Percentiles rank a stretch among this genome's conserved stretches.
Conservation (phyloP, 306 rosid species). For the Cicer judaicum region DNA sequence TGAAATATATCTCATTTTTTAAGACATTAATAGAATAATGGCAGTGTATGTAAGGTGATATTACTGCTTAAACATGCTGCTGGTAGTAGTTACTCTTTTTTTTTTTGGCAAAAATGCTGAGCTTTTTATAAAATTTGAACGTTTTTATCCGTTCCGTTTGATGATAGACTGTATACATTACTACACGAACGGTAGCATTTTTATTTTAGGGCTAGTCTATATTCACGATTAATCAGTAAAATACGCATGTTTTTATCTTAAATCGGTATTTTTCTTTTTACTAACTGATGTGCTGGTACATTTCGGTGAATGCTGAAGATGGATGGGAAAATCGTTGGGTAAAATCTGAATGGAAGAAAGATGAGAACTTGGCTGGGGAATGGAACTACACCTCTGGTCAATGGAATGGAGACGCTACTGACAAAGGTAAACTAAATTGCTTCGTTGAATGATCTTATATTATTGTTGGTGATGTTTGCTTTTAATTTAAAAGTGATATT, state of each 20-base stretch:
- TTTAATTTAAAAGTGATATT: conserved; percentile 10
- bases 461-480: conserved; percentile 3
- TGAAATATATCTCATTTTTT: neutral
- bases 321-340: conserved; percentile 98
- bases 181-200: neutral
- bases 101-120: neutral
- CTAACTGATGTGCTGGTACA: conserved; percentile 37
- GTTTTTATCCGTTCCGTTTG: no score
- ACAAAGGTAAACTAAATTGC: conserved; percentile 67
- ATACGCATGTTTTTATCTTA: neutral
- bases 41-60: no score
- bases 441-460: neutral
- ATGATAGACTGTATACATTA: neutral
- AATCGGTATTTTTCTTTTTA: neutral
- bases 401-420: conserved; percentile 86
- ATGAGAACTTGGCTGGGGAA: conserved; percentile 84
- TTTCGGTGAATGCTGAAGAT: conserved; percentile 54
- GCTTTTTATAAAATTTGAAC: conserved; percentile 6
- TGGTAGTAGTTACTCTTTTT: no score
- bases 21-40: neutral
- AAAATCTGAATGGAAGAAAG: conserved; percentile 94
- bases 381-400: conserved; percentile 97
- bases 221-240: neutral
- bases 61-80: no score
- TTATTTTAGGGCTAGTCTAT: neutral